Evolutionary conservation across 257 asterid species (phyloP).

Genomic region (Solanum medicagineum): DNA sequence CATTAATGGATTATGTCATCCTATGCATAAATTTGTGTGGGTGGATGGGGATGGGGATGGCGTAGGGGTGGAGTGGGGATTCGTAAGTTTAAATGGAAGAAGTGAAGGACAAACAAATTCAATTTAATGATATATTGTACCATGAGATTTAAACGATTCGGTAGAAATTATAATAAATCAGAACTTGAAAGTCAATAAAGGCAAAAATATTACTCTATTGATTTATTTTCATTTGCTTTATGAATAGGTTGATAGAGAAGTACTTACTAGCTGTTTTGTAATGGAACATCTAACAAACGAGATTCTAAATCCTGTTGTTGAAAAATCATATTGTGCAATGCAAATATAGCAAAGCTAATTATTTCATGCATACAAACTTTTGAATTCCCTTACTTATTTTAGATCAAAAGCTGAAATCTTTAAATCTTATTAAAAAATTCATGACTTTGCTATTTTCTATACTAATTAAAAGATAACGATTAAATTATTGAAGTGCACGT

Average conservation of each 20-base stretch:
- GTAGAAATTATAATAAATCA: accelerated
- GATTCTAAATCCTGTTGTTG: background rate
- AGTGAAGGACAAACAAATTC: background rate
- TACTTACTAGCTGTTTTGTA: background rate
- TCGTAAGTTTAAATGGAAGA: background rate
- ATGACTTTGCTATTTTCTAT: accelerated
- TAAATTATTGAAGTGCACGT: background rate
- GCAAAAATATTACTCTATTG: background rate
- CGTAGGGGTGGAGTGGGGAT: background rate
- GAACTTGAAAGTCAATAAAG: background rate
- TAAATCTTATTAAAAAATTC: background rate
- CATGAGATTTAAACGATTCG: background rate
- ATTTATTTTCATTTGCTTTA: background rate
- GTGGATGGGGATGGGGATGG: background rate
- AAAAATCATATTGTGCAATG: no score
- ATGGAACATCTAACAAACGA: background rate
- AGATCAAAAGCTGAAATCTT: background rate
- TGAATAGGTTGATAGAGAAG: background rate
- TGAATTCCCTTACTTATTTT: background rate
- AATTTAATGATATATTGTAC: background rate
- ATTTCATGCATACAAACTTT: background rate
- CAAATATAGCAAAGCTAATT: background rate
- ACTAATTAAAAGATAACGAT: background rate
- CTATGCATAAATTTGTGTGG: background rate
- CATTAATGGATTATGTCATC: background rate